Evolutionary conservation across 805 yeast genomes (phyloP).

Genomic region (Metschnikowia rubicola): DNA sequence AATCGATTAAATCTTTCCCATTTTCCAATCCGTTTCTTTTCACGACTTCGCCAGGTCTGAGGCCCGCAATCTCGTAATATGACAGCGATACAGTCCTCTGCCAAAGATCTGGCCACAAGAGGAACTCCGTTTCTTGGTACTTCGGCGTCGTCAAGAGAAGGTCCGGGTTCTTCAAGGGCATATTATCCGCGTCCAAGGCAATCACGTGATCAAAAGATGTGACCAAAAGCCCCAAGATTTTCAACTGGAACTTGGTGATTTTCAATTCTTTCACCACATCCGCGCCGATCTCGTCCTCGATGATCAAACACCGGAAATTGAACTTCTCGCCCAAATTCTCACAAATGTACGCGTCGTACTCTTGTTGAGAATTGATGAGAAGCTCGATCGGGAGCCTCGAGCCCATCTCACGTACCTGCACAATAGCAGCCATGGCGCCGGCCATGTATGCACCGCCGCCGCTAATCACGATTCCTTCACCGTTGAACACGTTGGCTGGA

Average conservation of each 20-base stretch:
- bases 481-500: conserved; percentile 21
- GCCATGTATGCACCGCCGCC: conserved; percentile 29
- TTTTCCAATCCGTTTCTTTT: conserved; percentile 28
- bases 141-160: conserved; percentile 22
- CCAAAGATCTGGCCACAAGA: conserved; percentile 39
- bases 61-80: conserved; percentile 31
- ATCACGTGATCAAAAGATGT: conserved; percentile 34
- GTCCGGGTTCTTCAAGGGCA: conserved; percentile 32
- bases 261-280: conserved; percentile 18
- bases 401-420: conserved; percentile 31
- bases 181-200: conserved; percentile 32
- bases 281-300: conserved; percentile 25
- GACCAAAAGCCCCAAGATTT: conserved; percentile 30
- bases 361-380: conserved; percentile 23
- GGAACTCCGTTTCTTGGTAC: conserved; percentile 24
- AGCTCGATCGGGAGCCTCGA: conserved; percentile 35
- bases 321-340: conserved; percentile 22
- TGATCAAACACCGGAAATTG: conserved; percentile 26
- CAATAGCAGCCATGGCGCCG: conserved; percentile 26
- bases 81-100: conserved; percentile 31
- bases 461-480: conserved; percentile 35
- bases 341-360: conserved; percentile 27
- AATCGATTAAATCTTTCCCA: conserved; percentile 20
- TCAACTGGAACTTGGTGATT: conserved; percentile 26
- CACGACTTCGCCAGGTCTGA: conserved; percentile 27